Evolutionary conservation across 2,329 filamentous ascomycete genomes (phyloP), one percentile per base, ranked within the genome.

Genomic region (Alternaria arbusti): DNA sequence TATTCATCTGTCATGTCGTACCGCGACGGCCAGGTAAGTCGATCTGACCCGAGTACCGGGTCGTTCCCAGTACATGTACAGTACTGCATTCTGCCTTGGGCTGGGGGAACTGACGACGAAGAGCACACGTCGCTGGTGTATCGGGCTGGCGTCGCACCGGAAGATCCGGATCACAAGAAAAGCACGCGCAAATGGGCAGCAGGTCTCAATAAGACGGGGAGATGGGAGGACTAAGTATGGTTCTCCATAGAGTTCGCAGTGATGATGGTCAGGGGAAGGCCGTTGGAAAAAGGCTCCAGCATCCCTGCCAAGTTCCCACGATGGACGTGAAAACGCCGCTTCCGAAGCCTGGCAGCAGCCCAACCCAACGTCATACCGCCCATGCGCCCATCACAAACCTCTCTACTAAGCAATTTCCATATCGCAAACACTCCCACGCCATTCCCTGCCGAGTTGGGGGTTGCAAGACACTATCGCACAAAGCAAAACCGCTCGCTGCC

Each of bases 281-380:
- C 22, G 47, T 32, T 51, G 46, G 20, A n/a, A 30, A 30, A 26
- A 40, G 17, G 26, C 44, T 36, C 30, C 20, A 30, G 50, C 64
- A 64, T 68, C 66, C 67, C 66, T 73, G 68, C 67, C 66, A 64
- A 67, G 65, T 47, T 52, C 32, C 49, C 57, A 57, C 63, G 59
- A 66, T 64, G 63, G 50, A 44, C 54, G 61, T 30, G 49, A 40
- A 60, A 61, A 46, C 63, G 66, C 66, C 63, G 64, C 64, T 68
- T 64, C 67, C 68, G 64, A 54, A 46, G 63, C 64, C 62, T 58
- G 59, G 61, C 52, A 59, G 65, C 13, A 63, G 59, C 67, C 65
- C 64, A 65, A 64, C 63, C 66, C 56, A 64, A 65, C 55, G 57
- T 60, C 65, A 64, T 54, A 52, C 56, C 25, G 51, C 46, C 52